Evolutionary conservation across 1,284 basidiomycete genomes (phyloP).

Genomic region (Erythrobasidium hasegawianum): DNA sequence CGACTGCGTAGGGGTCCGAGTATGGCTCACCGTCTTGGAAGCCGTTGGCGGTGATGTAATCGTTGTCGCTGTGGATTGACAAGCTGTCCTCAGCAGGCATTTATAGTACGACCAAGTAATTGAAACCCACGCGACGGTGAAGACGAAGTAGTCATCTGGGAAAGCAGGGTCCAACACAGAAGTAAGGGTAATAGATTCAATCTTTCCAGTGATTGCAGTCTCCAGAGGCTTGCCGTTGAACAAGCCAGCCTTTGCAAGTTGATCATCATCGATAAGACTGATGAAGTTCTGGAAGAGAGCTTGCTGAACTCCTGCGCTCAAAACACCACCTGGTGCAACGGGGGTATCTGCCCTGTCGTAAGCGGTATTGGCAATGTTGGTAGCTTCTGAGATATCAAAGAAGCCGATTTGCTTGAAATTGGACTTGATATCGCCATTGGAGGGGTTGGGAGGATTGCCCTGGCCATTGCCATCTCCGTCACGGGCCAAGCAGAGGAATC

Average conservation of each 20-base stretch:
- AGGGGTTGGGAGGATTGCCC: slow-evolving; percentile 51
- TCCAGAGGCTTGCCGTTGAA: slow-evolving; percentile 50
- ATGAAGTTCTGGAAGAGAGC: slow-evolving; percentile 61
- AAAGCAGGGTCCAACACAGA: slow-evolving; percentile 40
- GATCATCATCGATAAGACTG: slow-evolving; percentile 55
- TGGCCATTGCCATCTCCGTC: slow-evolving; percentile 63
- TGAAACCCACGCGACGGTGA: slow-evolving; percentile 40
- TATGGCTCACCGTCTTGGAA: slow-evolving; percentile 34
- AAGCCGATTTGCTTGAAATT: slow-evolving; percentile 56
- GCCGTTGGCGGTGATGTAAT: slow-evolving; percentile 47
- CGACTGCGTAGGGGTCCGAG: slow-evolving; percentile 19
- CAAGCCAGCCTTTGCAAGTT: slow-evolving; percentile 61
- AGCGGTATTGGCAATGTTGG: slow-evolving; percentile 60
- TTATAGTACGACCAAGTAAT: too few species aligned
- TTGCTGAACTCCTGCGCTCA: slow-evolving; percentile 56
- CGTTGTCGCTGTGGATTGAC: slow-evolving; percentile 42
- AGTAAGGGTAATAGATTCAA: slow-evolving; percentile 44
- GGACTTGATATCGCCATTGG: slow-evolving; percentile 52
- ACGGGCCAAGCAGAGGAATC: slow-evolving; percentile 61
- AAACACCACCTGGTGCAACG: slow-evolving; percentile 56
- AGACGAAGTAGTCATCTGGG: slow-evolving; percentile 44
- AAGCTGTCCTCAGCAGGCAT: too few species aligned
- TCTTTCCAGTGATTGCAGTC: slow-evolving; percentile 45
- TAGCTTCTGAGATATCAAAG: slow-evolving; percentile 59
- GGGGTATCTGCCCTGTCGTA: slow-evolving; percentile 60